Evolutionary conservation across 805 yeast species (phyloP).

Genomic region (Nakazawaea wyomingensis): DNA sequence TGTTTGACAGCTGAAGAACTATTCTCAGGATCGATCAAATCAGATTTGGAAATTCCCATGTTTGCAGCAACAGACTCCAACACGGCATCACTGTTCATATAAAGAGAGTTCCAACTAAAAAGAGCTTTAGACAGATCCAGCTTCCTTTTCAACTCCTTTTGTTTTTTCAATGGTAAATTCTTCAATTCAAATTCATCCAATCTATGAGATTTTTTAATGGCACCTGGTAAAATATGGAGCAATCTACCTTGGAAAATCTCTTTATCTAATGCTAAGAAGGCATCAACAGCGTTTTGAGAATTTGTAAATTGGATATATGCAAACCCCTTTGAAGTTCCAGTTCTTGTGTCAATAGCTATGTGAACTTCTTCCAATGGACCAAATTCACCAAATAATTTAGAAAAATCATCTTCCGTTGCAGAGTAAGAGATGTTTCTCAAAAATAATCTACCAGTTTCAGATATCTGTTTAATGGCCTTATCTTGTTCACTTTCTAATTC

Average conservation of each 20-base stretch:
- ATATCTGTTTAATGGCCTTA: conserved; percentile 43
- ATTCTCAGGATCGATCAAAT: conserved; percentile 81
- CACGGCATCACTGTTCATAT: conserved; percentile 87
- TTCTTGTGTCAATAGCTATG: conserved; percentile 84
- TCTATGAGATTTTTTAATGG: conserved; percentile 73
- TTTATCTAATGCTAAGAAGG: conserved; percentile 72
- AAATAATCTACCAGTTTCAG: conserved; percentile 75
- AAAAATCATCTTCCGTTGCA: conserved; percentile 76
- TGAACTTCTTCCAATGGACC: conserved; percentile 87
- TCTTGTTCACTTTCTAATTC: conserved; percentile 37
- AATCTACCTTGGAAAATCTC: conserved; percentile 92
- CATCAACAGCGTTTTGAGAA: conserved; percentile 68
- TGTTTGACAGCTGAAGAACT: conserved; percentile 90
- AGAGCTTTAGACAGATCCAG: conserved; percentile 80
- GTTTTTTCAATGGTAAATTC: conserved; percentile 89
- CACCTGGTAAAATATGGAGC: conserved; percentile 83
- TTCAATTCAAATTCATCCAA: conserved; percentile 88
- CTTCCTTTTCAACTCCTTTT: conserved; percentile 76
- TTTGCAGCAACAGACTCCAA: conserved; percentile 82
- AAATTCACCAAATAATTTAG: conserved; percentile 53
- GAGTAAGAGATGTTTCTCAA: conserved; percentile 79
- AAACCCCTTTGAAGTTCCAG: conserved; percentile 88
- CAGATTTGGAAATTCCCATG: conserved; percentile 77
- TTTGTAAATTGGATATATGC: conserved; percentile 75
- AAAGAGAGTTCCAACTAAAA: conserved; percentile 93